Evolutionary conservation across 345 rosid species (phyloP).

Genomic region (Arabidopsis suecica): DNA sequence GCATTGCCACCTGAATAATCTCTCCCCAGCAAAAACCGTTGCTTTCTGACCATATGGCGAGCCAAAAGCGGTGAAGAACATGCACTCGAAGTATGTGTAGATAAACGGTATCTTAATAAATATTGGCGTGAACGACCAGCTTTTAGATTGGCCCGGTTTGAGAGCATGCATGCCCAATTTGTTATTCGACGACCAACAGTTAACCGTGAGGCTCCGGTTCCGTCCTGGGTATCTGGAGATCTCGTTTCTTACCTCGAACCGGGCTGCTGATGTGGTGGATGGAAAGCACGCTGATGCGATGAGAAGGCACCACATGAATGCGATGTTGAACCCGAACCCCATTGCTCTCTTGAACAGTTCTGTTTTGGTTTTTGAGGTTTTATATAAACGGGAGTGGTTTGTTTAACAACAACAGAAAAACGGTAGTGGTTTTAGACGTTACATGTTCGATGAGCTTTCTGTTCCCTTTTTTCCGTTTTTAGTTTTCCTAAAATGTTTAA

Average conservation of each 20-base stretch:
- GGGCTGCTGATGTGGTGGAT: constrained; percentile 27
- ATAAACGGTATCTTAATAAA: constrained; percentile 41
- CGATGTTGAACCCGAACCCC: constrained; percentile 8
- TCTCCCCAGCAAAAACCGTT: constrained; percentile 43
- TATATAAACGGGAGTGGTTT: constrained; percentile 13
- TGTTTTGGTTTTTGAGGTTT: neutral
- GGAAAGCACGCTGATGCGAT: constrained; percentile 9
- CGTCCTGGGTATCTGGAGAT: constrained; percentile 36
- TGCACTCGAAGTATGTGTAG: constrained; percentile 44
- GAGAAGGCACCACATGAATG: constrained; percentile 40
- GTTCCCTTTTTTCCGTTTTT: neutral
- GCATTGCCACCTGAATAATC: constrained; percentile 38
- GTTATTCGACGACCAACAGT: constrained; percentile 40
- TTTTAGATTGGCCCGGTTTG: constrained; percentile 34
- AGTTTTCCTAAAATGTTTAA: neutral
- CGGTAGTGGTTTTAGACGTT: constrained; percentile 23
- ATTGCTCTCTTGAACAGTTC: constrained; percentile 21
- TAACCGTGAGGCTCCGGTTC: neutral
- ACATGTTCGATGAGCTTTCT: constrained; percentile 2
- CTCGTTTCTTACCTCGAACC: constrained; percentile 46
- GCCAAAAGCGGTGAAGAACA: constrained; percentile 33
- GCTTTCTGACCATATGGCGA: constrained; percentile 38
- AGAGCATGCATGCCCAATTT: constrained; percentile 17
- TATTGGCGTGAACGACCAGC: constrained; percentile 45
- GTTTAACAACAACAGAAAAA: constrained; percentile 13